Base-by-base conservation (phyloP, 805 yeast species). In the Cyberlindnera euphorbiae region DNA sequence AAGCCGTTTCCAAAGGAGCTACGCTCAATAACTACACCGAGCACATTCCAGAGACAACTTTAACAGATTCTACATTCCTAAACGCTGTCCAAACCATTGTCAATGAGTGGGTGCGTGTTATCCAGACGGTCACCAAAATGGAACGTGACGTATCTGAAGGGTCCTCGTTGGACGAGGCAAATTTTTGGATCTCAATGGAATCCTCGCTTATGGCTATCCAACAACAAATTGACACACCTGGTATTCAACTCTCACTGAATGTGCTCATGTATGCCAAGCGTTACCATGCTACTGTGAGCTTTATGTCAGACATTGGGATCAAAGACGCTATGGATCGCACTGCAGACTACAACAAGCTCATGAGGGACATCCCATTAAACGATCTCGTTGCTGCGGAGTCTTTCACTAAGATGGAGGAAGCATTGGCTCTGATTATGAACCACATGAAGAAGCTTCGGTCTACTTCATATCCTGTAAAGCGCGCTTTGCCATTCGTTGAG, bases 171-270 rank as follows among this genome's bases (percentile, higher is more conserved):
- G 87, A 82, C 27, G 97, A 89, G 50, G 66, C 82, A 4, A 74
- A 69, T 31, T 88, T 83, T 46, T 89, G 97, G 97, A 60, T 65
- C 8, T 73, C 86, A 0, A 66, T 84, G 64, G 90, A 84, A 48
- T 52, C 59, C 2, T 79, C 85, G 0, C 62, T 89, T 28, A 39
- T 47, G 3, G 62, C 77, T 2, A 66, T 84, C 1, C 72, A 74
- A 35, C 63, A 65, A 1, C 95, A 87, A 52, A 57, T 84, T 2
- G 56, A 66, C 4, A 63, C 74, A 1, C 66, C 68, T 0, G 79
- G 75, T 24, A 73, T 86, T 2, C 61, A 58, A 15, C 55, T 72
- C 8, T 76, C 93, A 0, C 58, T 87, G 11, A 75, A 72, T 1
- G 62, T 83, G 0, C 63, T 89, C 37, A 73, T 75, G 41, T 62